These are phyloP conservation scores for Chlorella sp. DNA, from an alignment of 139 green algal genomes.

Conservation along the genomic window DNA sequence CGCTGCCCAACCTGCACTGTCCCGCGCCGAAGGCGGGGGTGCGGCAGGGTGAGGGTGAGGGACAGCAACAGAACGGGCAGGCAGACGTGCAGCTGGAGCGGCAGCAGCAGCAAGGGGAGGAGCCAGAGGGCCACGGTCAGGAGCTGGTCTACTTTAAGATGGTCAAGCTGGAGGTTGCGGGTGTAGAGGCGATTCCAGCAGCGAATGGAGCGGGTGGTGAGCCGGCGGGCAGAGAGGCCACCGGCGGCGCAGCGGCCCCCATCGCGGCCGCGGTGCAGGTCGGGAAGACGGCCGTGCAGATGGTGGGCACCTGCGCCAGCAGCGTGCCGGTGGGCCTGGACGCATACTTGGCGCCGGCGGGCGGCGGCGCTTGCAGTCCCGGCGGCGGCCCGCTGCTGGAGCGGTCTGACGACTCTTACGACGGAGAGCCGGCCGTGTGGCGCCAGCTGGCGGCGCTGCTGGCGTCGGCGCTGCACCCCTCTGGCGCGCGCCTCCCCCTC, in stretches of 20 bases:
- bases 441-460: slow-evolving; percentile 30
- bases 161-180: neutral
- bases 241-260: neutral
- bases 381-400: neutral
- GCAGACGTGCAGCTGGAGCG: neutral
- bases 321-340: slow-evolving; percentile 19
- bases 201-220: neutral
- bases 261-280: slow-evolving; percentile 29
- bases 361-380: neutral
- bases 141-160: slow-evolving; percentile 38
- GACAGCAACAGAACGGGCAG: neutral
- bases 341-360: slow-evolving; percentile 20
- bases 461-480: slow-evolving; percentile 48
- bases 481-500: slow-evolving; percentile 35
- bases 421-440: slow-evolving; percentile 17
- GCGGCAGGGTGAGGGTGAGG: neutral
- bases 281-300: slow-evolving; percentile 22
- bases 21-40: neutral
- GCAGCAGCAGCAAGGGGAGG: neutral
- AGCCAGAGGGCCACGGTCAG: neutral
- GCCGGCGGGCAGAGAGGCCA: neutral
- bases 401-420: neutral
- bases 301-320: slow-evolving; percentile 28
- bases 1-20: slow-evolving; percentile 6
- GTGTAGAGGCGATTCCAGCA: neutral